Conservation (phyloP, 805 yeast species). For the Vanderwaltozyma tropicalis region DNA sequence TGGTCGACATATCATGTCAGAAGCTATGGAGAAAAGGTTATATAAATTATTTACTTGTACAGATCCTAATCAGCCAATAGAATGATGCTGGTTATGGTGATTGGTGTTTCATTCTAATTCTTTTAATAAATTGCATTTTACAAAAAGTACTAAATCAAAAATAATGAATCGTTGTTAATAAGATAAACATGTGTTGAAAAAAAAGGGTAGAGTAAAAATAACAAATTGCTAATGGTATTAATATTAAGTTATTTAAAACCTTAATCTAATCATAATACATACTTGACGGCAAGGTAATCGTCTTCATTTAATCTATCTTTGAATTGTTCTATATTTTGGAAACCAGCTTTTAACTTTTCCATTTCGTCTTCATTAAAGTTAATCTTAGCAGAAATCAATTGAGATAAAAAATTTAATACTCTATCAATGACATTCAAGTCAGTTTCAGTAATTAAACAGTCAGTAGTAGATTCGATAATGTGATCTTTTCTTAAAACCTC, state of each 20-base stretch:
- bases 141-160: constrained; percentile 24
- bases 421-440: constrained; percentile 47
- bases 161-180: neutral
- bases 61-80: constrained; percentile 38
- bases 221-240: neutral
- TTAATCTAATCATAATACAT: constrained; percentile 2
- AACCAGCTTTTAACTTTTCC: constrained; percentile 27
- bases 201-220: no score
- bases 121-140: constrained; percentile 29
- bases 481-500: constrained; percentile 29
- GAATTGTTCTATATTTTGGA: constrained; percentile 32
- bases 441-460: constrained; percentile 18
- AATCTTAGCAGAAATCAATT: constrained; percentile 36
- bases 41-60: constrained; percentile 37
- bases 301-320: constrained; percentile 45
- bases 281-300: constrained; percentile 34
- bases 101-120: constrained; percentile 4
- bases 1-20: constrained; percentile 40
- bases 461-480: constrained; percentile 21
- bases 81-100: neutral
- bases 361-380: constrained; percentile 38
- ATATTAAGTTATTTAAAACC: neutral
- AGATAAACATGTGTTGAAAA: neutral
- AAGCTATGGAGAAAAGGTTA: constrained; percentile 40
- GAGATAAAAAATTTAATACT: constrained; percentile 40